These are phyloP conservation scores for Spathaspora gorwiae DNA, from an alignment of 805 yeast genomes.

Conservation along the genomic window DNA sequence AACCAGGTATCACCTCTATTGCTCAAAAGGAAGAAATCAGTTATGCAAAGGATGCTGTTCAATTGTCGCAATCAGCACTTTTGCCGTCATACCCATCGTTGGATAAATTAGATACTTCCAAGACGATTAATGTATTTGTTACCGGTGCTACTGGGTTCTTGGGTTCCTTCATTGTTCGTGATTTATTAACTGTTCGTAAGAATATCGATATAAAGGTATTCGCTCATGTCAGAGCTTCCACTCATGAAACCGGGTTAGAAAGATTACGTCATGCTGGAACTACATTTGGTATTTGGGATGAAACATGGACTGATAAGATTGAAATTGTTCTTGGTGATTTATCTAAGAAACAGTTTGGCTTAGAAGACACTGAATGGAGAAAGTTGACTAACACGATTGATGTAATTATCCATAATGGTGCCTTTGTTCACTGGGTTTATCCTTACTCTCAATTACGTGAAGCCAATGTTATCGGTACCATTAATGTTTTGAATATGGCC, in stretches of 20 bases:
- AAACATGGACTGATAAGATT: slow-evolving; percentile 51
- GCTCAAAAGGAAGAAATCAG: slow-evolving; percentile 27
- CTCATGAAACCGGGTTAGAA: slow-evolving; percentile 63
- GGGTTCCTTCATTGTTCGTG: slow-evolving; percentile 83
- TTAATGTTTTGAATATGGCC: slow-evolving; percentile 77
- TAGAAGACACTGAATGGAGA: slow-evolving; percentile 53
- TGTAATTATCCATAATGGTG: slow-evolving; percentile 92
- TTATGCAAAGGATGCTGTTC: slow-evolving; percentile 74
- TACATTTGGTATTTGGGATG: slow-evolving; percentile 80
- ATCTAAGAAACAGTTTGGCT: slow-evolving; percentile 68
- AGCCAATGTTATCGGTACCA: slow-evolving; percentile 86
- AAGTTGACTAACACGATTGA: slow-evolving; percentile 59
- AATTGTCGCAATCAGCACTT: slow-evolving; percentile 38
- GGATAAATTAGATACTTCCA: slow-evolving; percentile 26
- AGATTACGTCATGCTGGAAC: slow-evolving; percentile 72
- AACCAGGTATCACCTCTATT: slow-evolving; percentile 10
- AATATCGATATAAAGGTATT: slow-evolving; percentile 51
- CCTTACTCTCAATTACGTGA: slow-evolving; percentile 88
- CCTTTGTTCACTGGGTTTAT: slow-evolving; percentile 97
- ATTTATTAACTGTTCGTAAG: slow-evolving; percentile 56
- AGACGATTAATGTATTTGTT: slow-evolving; percentile 60
- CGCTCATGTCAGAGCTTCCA: slow-evolving; percentile 89
- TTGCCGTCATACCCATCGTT: slow-evolving; percentile 42
- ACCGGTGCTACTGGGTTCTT: slow-evolving; percentile 97
- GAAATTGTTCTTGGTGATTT: slow-evolving; percentile 81